Percentiles rank a stretch among this genome's conserved stretches.
Conservation (phyloP, 202 grass and related monocot genomes). For the Eragrostis tef region DNA sequence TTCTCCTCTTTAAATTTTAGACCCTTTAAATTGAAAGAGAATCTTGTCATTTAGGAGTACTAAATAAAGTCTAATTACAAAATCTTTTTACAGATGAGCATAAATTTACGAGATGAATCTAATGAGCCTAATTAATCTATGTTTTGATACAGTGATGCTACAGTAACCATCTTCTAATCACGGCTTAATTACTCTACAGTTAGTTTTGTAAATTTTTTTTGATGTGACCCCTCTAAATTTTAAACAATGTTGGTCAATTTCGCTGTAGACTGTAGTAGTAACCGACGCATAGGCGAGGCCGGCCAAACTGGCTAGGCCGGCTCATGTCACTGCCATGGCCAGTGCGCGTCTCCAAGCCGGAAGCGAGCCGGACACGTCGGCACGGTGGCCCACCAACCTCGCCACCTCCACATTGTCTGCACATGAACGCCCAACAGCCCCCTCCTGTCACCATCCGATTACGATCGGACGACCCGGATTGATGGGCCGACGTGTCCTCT, state of each 20-base stretch:
- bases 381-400: slow-evolving; percentile 2
- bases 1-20: too few relatives aligned
- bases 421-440: background rate
- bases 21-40: too few relatives aligned
- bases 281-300: background rate
- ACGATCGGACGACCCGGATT: slow-evolving; percentile 35
- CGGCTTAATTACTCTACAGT: too few relatives aligned
- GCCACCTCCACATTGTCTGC: slow-evolving; percentile 44
- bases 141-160: too few relatives aligned
- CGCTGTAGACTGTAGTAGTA: background rate
- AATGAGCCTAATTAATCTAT: too few relatives aligned
- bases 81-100: too few relatives aligned
- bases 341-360: background rate
- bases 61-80: too few relatives aligned
- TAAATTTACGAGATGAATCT: too few relatives aligned
- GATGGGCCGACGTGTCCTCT: background rate
- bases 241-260: background rate
- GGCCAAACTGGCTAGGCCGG: slow-evolving; percentile 6
- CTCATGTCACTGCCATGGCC: background rate
- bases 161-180: too few relatives aligned
- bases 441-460: slow-evolving; percentile 44
- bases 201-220: too few relatives aligned
- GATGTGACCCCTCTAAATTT: too few relatives aligned
- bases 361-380: slow-evolving; percentile 30
- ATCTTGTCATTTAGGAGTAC: too few relatives aligned